Evolutionary conservation across 352 stramenopile species (phyloP), one percentile per base, ranked within the genome.

Genomic region (Phytophthora niederhauseri): DNA sequence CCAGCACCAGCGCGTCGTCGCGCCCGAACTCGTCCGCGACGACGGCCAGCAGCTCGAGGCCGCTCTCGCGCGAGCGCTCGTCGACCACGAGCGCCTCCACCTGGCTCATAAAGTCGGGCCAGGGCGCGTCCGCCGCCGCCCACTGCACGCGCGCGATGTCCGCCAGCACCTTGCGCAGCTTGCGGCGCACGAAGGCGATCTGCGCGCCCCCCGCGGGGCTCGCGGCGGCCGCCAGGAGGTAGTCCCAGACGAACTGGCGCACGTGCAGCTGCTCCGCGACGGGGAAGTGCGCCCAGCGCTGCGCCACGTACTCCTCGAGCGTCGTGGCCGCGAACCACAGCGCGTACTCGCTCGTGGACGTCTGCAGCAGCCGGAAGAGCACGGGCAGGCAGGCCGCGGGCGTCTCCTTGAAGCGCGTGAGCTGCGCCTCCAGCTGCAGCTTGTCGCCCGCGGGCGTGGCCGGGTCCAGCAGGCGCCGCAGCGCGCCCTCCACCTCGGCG

Each of bases 311-410:
- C 71, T 94, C 85, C 43, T 94, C 85, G 24, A 94, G 61, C 34
- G 85, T 85, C 8, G 80, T 91, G 19, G 76, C 70, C 5, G 85
- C 85, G 56, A 94, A 94, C 85, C 85, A 94, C 45, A 94, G 83
- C 68, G 81, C 73, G 66, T 91, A 92, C 75, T 92, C 82, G 69
- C 83, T 91, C 62, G 70, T 80, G 11, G 82, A 91, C 14, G 81
- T 78, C 36, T 61, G 55, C 41, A 94, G 64, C 14, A 94, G 66
- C 71, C 87, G 75, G 63, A 85, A 89, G 1, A 94, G 57, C 57
- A 94, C 80, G 34, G 82, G 82, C n/a, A 94, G 65, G 62, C 84
- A 92, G 15, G 71, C 77, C 8, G 66, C 41, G 22, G 80, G 77
- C 45, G 81, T 61, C 36, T 80, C 73, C 55, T 92, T 91, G 73